These are phyloP conservation scores for Aspergillus sp. DNA, from an alignment of 2,329 filamentous ascomycete genomes.

Conservation along the genomic window DNA sequence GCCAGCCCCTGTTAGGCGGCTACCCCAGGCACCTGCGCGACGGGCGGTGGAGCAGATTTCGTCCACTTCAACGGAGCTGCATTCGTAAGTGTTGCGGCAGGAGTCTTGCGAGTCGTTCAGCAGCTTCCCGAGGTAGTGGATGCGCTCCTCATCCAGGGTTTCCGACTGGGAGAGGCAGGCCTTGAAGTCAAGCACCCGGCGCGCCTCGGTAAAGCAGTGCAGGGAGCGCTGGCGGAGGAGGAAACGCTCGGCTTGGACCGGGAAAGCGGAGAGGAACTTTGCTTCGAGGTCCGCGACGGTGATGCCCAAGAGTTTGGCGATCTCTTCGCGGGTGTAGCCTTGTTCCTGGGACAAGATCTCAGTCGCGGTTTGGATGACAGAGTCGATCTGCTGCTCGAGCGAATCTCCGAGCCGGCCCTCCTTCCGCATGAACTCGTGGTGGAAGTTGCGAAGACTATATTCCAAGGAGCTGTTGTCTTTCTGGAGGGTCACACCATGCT, in stretches of 20 bases:
- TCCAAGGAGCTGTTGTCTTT: slow-evolving; percentile 74
- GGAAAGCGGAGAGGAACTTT: slow-evolving; percentile 77
- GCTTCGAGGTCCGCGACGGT: slow-evolving; percentile 62
- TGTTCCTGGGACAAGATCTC: slow-evolving; percentile 66
- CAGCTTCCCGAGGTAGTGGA: slow-evolving; percentile 63
- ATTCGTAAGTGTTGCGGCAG: slow-evolving; percentile 80
- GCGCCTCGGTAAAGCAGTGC: slow-evolving; percentile 84
- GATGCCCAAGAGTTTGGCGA: slow-evolving; percentile 61
- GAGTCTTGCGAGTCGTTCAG: slow-evolving; percentile 86
- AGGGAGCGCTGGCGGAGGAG: slow-evolving; percentile 77
- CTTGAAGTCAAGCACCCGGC: slow-evolving; percentile 77
- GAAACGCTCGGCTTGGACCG: slow-evolving; percentile 78
- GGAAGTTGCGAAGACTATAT: slow-evolving; percentile 75
- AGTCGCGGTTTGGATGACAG: slow-evolving; percentile 60
- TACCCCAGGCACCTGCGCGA: slow-evolving; percentile 71
- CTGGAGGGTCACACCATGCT: slow-evolving; percentile 56
- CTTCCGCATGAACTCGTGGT: slow-evolving; percentile 64
- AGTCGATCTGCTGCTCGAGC: slow-evolving; percentile 59
- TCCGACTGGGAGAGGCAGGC: slow-evolving; percentile 54
- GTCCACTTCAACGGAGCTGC: slow-evolving; percentile 87
- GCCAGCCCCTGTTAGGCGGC: slow-evolving; percentile 79
- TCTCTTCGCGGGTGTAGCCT: slow-evolving; percentile 81
- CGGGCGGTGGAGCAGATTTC: slow-evolving; percentile 72
- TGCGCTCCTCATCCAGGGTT: slow-evolving; percentile 54
- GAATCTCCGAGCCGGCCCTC: slow-evolving; percentile 40